Evolutionary conservation across 768 basidiomycete species (phyloP).

Genomic region (Pleurotus salmoneostramineus): DNA sequence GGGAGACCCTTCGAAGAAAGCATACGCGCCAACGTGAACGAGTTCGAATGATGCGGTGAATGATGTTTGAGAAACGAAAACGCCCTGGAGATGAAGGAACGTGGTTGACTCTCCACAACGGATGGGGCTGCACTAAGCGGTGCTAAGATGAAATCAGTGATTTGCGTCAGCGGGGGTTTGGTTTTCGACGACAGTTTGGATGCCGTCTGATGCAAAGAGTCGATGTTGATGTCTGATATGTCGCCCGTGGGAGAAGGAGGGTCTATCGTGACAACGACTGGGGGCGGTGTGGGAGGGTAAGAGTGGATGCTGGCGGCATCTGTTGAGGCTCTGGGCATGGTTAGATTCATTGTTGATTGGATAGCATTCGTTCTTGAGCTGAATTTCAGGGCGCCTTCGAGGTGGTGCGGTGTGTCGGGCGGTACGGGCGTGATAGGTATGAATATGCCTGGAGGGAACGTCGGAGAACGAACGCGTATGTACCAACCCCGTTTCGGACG

Average conservation of each 20-base stretch:
- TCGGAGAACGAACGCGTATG: slow-evolving; percentile 68
- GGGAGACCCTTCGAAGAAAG: slow-evolving; percentile 19
- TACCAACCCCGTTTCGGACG: slow-evolving; percentile 84
- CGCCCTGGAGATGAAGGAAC: slow-evolving; percentile 48
- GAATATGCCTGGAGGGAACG: slow-evolving; percentile 60
- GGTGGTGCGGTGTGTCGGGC: slow-evolving; percentile 39
- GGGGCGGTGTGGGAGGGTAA: slow-evolving; percentile 55
- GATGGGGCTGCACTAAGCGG: slow-evolving; percentile 35
- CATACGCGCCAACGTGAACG: slow-evolving; percentile 51
- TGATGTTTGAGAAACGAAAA: slow-evolving; percentile 43
- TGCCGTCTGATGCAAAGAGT: slow-evolving; percentile 14
- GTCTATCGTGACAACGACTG: slow-evolving; percentile 21
- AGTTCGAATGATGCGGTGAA: slow-evolving; percentile 54
- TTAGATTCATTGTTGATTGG: slow-evolving; percentile 8
- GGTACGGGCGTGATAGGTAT: slow-evolving; percentile 53
- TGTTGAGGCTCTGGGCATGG: not conserved
- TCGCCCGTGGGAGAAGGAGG: slow-evolving; percentile 31
- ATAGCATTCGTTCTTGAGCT: slow-evolving; percentile 44
- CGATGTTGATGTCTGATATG: slow-evolving; percentile 21
- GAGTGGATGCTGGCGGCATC: slow-evolving; percentile 40
- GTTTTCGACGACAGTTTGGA: slow-evolving; percentile 10
- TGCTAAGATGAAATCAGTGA: slow-evolving; percentile 50
- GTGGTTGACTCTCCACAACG: slow-evolving; percentile 22
- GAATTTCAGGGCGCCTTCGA: slow-evolving; percentile 49
- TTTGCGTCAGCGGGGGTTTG: slow-evolving; percentile 30